A percentile compares a stretch with the other conserved stretches of the same genome.
These are phyloP conservation scores for Plasmodium falciparum DNA, from an alignment of 169 alveolate genomes.

Conservation along the genomic window DNA sequence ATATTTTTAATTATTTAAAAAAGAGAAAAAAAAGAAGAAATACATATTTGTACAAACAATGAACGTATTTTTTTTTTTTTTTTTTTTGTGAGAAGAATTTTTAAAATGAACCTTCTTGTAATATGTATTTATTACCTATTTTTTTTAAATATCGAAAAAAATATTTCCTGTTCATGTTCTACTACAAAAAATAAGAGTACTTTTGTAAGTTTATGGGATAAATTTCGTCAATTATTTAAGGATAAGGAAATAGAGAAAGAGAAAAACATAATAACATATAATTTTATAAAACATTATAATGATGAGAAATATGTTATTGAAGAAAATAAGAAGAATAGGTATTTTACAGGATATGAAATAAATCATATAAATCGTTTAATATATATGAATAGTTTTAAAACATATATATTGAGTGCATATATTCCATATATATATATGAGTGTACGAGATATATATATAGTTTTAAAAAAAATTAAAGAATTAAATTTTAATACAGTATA, in stretches of 20 bases:
- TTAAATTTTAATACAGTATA: constrained; percentile 76
- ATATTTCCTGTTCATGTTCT: constrained; percentile 33
- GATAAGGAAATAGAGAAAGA: constrained; percentile 27
- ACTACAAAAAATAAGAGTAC: constrained; percentile 13
- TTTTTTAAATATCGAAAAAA: constrained; percentile 35
- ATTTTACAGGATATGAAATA: constrained; percentile 32
- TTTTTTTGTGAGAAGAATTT: background rate
- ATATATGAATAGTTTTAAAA: constrained; percentile 49
- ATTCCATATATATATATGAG: constrained; percentile 76
- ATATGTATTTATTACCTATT: constrained; percentile 56
- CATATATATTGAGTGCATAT: constrained; percentile 73
- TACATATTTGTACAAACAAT: background rate
- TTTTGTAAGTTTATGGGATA: constrained; percentile 5
- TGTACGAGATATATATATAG: constrained; percentile 66
- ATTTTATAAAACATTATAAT: constrained; percentile 25
- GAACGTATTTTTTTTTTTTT: background rate
- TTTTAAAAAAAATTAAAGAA: constrained; percentile 67
- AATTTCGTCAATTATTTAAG: constrained; percentile 12
- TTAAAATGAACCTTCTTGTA: constrained; percentile 68
- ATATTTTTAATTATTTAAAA: background rate
- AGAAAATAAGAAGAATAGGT: constrained; percentile 2
- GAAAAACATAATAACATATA: constrained; percentile 55
- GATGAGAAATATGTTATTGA: background rate
- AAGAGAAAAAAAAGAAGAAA: background rate
- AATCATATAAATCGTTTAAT: constrained; percentile 61